phyloP scores from a whole-genome alignment of 805 yeast species.

The Cyberlindnera meyerae region DNA sequence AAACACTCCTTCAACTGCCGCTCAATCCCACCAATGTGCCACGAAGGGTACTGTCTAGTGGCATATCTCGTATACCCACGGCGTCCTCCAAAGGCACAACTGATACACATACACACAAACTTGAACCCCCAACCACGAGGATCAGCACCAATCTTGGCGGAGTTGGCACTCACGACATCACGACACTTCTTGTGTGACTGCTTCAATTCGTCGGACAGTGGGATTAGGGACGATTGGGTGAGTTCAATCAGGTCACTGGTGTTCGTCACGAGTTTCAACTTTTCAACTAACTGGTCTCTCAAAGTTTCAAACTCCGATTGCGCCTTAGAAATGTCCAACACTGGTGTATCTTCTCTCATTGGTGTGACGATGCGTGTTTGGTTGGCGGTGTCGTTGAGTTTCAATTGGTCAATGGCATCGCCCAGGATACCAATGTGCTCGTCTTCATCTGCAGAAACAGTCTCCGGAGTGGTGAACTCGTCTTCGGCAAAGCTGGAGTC shows the following conservation, averaged over 20 bases:
- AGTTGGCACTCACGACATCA: background rate
- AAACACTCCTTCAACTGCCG: background rate
- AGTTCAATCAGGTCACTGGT: background rate
- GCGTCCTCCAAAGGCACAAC: conserved; percentile 16
- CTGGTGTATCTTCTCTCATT: no score
- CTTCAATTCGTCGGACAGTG: no score
- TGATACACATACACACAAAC: conserved; percentile 9
- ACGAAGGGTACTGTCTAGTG: background rate
- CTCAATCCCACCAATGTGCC: background rate
- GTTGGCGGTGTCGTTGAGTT: no score
- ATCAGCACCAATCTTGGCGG: background rate
- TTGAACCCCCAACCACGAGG: conserved; percentile 9
- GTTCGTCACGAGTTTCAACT: no score
- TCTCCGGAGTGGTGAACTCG: background rate
- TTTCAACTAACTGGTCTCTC: no score
- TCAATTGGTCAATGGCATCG: no score
- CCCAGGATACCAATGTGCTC: no score
- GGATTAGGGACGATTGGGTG: no score
- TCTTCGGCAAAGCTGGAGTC: background rate
- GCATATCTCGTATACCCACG: conserved; percentile 2
- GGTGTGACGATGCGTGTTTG: no score
- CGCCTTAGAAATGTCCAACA: no score
- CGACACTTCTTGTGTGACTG: background rate
- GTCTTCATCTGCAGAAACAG: no score
- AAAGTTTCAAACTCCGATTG: no score